These are phyloP conservation scores for Chlamydomonas sp. DNA, from an alignment of 139 green algal species.

Conservation along the genomic window DNA sequence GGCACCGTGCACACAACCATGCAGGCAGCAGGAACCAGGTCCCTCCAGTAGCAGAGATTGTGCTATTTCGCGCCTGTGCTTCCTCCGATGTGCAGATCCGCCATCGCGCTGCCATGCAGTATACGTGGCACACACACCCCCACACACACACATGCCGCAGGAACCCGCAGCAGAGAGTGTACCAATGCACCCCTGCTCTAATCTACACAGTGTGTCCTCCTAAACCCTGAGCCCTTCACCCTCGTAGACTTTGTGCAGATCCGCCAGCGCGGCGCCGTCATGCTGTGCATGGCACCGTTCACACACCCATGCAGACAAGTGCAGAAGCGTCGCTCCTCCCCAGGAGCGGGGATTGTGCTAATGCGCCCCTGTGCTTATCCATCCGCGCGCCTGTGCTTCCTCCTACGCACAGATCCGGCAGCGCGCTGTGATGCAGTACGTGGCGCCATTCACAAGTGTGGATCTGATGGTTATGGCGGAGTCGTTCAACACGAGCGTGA, in stretches of 20 bases:
- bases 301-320: too few species aligned
- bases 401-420: constrained; percentile 44
- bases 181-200: neutral
- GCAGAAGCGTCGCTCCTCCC: too few species aligned
- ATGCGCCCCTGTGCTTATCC: too few species aligned
- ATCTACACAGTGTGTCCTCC: neutral
- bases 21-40: too few species aligned
- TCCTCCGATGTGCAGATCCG: neutral
- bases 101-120: neutral
- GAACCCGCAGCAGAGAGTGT: neutral
- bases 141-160: neutral
- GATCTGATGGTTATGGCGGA: constrained; percentile 69
- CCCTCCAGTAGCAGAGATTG: too few species aligned
- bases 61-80: too few species aligned
- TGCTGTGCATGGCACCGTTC: too few species aligned
- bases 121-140: neutral
- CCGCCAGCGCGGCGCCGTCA: too few species aligned
- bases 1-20: too few species aligned
- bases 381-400: too few species aligned
- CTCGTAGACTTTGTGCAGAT: too few species aligned
- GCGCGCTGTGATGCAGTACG: constrained; percentile 82
- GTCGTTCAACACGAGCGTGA: constrained; percentile 55
- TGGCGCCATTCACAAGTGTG: constrained; percentile 74
- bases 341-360: too few species aligned
- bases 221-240: neutral